Evolutionary conservation across 345 rosid species (phyloP), one percentile per base, ranked within the genome.

Genomic region (Capsella bursapastoris): DNA sequence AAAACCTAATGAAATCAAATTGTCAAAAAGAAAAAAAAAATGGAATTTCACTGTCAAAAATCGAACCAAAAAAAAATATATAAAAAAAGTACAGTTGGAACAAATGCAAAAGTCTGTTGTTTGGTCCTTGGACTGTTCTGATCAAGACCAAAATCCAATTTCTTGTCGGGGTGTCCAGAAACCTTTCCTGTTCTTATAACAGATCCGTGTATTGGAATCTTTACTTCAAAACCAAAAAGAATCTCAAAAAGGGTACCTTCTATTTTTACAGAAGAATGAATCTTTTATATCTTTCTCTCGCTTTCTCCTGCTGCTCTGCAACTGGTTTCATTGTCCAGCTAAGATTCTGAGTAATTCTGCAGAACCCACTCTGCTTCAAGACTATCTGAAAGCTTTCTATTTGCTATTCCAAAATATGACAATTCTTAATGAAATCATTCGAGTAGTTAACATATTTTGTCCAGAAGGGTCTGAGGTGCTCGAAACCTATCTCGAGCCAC

Each of bases 401-500:
- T 56, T 38, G 53, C 61, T 89, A 84, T 73, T 85, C 97, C 87
- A 96, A 74, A 68, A 96, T 90, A 80, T 96, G 97, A 86, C 99
- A 96, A 81, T 80, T 87, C 80, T 85, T 90, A 16, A 94, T 66
- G 79, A 94, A 94, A 74, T 94, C 98, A 80, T 82, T 90, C 77
- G 97, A 86, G 80, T 94, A 90, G 80, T 91, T 88, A 57, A 94
- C 89, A 70, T 88, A 85, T 78, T 90, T 96, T 68, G 92, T 87
- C 99, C 99, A 96, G 80, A 89, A 96, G n/a, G 99, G 99, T 69
- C 96, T 91, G 32, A 96, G 95, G 82, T 94, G 95, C 83, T 90
- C 93, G 49, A 94, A 94, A 57, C 97, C 98, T 69, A 91, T 91
- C 81, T 91, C 88, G 60, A 91, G 83, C 98, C 98, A 94, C 0